Evolutionary conservation across 805 yeast genomes (phyloP).

Genomic region (Candida sithepensis): DNA sequence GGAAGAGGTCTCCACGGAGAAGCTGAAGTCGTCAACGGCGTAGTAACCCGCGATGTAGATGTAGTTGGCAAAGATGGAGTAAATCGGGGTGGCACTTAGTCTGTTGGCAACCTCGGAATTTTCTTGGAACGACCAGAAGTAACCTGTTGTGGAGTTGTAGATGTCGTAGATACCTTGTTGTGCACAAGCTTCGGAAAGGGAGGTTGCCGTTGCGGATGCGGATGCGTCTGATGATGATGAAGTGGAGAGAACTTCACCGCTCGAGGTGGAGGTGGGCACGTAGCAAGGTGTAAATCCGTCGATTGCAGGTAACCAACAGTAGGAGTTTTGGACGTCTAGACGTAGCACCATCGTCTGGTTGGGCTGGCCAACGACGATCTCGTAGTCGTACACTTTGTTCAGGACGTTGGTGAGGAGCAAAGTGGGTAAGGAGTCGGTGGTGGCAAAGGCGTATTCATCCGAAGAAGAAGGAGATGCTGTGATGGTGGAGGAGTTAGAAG

Average conservation of each 20-base stretch:
- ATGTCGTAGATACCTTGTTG: conserved; percentile 23
- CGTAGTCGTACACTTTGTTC: conserved; percentile 22
- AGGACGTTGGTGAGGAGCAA: conserved; percentile 10
- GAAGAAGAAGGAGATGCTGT: neutral
- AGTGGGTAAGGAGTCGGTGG: conserved; percentile 15
- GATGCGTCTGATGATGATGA: conserved; percentile 1
- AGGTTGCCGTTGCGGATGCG: neutral
- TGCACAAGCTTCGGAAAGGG: conserved; percentile 18
- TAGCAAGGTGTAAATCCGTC: conserved; percentile 22
- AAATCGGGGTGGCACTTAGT: conserved; percentile 13
- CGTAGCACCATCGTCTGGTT: conserved; percentile 23
- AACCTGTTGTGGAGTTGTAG: conserved; percentile 19
- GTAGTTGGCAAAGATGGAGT: conserved; percentile 16
- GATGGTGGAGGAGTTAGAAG: no score
- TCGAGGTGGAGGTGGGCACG: neutral
- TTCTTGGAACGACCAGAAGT: conserved; percentile 6
- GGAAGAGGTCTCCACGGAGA: no score
- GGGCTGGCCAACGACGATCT: conserved; percentile 24
- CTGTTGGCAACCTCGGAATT: neutral
- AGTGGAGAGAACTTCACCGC: neutral
- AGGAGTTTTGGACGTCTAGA: conserved; percentile 28
- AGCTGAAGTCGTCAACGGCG: conserved; percentile 16
- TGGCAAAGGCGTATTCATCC: neutral
- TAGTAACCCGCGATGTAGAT: conserved; percentile 23
- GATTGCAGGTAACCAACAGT: conserved; percentile 29